Evolutionary conservation across 257 asterid genomes (phyloP).

Genomic region (Gardenia jasminoides): DNA sequence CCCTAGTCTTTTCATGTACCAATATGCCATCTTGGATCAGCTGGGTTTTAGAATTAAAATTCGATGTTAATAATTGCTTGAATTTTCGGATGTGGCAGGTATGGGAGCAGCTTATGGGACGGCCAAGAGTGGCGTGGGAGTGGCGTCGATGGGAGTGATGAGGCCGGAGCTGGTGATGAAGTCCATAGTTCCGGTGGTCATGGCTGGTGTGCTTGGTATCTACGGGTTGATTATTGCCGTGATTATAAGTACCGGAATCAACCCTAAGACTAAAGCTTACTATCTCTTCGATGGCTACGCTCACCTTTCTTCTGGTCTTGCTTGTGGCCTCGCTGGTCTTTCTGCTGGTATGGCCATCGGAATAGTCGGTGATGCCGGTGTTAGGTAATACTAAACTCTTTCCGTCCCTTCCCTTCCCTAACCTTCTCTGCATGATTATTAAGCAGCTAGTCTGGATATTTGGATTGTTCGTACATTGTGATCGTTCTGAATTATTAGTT

Average conservation of each 20-base stretch:
- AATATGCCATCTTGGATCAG: not conserved
- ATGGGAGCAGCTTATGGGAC: slow-evolving; percentile 80
- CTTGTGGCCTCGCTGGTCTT: slow-evolving; percentile 76
- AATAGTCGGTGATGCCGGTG: slow-evolving; percentile 64
- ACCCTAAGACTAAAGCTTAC: slow-evolving; percentile 64
- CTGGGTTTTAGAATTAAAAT: too few species aligned
- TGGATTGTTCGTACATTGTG: too few species aligned
- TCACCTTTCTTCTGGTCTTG: slow-evolving; percentile 63
- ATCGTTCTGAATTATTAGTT: too few species aligned
- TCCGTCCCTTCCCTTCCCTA: not conserved
- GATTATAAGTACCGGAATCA: slow-evolving; percentile 66
- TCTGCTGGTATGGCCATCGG: slow-evolving; percentile 75
- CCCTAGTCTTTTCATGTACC: slow-evolving; percentile 67
- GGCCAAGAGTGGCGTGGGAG: slow-evolving; percentile 76
- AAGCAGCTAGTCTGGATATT: too few species aligned
- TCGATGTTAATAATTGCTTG: too few species aligned
- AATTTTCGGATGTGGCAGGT: slow-evolving; percentile 28
- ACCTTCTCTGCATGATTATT: too few species aligned
- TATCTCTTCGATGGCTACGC: slow-evolving; percentile 68
- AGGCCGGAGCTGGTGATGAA: slow-evolving; percentile 79
- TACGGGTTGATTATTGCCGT: slow-evolving; percentile 75
- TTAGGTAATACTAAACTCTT: slow-evolving; percentile 27
- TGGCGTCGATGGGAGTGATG: slow-evolving; percentile 82
- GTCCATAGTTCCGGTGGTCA: slow-evolving; percentile 73
- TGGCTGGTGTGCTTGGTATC: slow-evolving; percentile 86